Percentiles rank a stretch among this genome's conserved stretches.
phyloP scores from a whole-genome alignment of 345 rosid genomes.

The Salix koriyanagi region DNA sequence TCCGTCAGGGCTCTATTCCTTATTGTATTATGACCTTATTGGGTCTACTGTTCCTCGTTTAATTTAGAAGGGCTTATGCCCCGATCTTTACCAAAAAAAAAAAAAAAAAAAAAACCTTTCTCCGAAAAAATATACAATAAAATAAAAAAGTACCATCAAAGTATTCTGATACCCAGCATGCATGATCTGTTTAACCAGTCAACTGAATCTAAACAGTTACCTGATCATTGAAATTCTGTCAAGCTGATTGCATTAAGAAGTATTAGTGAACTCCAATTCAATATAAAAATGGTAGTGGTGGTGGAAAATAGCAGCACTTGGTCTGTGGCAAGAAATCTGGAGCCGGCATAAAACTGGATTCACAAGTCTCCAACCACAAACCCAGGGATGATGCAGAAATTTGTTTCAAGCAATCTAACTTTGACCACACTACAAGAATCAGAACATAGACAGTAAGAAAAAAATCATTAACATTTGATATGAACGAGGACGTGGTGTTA shows the following conservation, averaged over 20 bases:
- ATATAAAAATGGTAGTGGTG: neutral
- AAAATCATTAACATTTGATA: neutral
- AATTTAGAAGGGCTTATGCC: too few species aligned
- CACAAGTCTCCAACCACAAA: neutral
- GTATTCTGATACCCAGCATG: neutral
- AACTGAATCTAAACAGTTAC: neutral
- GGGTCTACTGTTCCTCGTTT: too few species aligned
- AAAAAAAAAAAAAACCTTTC: too few species aligned
- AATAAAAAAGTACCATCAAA: too few species aligned
- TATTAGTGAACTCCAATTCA: neutral
- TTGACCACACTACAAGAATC: neutral
- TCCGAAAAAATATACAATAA: too few species aligned
- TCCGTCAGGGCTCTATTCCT: too few species aligned
- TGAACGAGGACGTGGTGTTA: neutral
- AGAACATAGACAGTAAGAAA: neutral
- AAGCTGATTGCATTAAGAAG: neutral
- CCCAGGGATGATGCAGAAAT: neutral
- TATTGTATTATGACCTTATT: too few species aligned
- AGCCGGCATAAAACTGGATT: neutral
- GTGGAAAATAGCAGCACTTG: neutral
- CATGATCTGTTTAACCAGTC: neutral
- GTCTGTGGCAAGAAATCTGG: neutral
- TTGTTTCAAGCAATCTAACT: neutral
- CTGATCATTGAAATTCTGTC: neutral
- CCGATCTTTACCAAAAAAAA: too few species aligned